Conservation (phyloP, 2,329 filamentous ascomycete species). For the Fusarium ramigenum region DNA sequence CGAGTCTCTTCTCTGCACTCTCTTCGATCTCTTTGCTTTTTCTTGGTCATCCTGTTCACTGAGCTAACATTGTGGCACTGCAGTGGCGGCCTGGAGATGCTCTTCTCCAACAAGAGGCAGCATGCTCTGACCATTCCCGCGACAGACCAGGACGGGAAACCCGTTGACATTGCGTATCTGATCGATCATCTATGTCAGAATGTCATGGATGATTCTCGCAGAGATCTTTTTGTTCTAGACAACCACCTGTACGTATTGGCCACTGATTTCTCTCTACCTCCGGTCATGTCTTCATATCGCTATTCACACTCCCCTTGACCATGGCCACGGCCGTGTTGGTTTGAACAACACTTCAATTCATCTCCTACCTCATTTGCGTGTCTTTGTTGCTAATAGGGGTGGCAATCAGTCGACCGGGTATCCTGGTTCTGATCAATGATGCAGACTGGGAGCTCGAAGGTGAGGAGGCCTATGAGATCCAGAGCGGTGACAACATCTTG, state of each 20-base stretch:
- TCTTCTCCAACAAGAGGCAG: constrained; percentile 85
- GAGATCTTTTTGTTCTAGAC: constrained; percentile 90
- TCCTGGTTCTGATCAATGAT: constrained; percentile 96
- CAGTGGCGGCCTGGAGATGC: constrained; percentile 92
- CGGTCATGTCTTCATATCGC: background rate
- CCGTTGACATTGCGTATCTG: constrained; percentile 77
- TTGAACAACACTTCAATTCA: background rate
- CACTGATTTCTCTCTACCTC: background rate
- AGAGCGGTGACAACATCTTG: constrained; percentile 84
- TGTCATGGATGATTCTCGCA: constrained; percentile 84
- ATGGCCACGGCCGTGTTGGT: constrained; percentile 14
- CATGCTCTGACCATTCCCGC: constrained; percentile 76
- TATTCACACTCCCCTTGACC: constrained; percentile 38
- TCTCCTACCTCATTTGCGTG: constrained; percentile 10
- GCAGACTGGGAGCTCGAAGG: constrained; percentile 98
- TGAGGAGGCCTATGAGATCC: constrained; percentile 87
- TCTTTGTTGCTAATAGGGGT: constrained; percentile 39
- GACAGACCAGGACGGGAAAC: constrained; percentile 65
- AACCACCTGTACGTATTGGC: constrained; percentile 78
- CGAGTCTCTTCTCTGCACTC: constrained; percentile 12
- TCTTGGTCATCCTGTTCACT: constrained; percentile 13
- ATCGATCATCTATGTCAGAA: constrained; percentile 82
- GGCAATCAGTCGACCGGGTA: constrained; percentile 81
- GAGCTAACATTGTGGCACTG: constrained; percentile 30
- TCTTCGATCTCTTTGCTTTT: constrained; percentile 7